Base-by-base conservation (phyloP, 2,329 filamentous ascomycete species). In the Didymellaceae sp. region DNA sequence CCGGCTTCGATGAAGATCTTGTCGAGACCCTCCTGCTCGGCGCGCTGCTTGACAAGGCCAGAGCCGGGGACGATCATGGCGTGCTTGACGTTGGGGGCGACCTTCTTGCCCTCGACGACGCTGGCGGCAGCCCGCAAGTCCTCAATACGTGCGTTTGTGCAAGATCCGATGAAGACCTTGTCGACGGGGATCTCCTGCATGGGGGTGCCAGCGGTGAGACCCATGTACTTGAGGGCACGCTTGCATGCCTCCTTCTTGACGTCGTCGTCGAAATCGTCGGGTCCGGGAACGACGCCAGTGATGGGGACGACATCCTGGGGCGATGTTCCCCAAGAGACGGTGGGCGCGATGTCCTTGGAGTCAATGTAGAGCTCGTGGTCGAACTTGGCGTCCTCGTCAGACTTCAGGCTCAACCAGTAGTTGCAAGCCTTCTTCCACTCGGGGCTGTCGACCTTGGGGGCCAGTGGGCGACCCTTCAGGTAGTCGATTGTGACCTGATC, bases 121-220 rank as follows among this genome's bases (percentile, higher is more conserved):
- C 86, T 82, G 31, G 94, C 91, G 8, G 93, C 94, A 22, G 89
- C 89, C 31, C 93, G 86, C 59, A 99, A 80, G 80, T 99, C 94
- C 77, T 97, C 94, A 58, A 99, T 97, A 68, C 94, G 86, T 11
- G 93, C 90, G 74, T 99, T 99, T 28, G 94, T 99, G 83, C 94
- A 99, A 9, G 91, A 96, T 35, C 94, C 94, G 64, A 97, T 97
- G 73, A 97, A 99, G 60, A 97, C 86, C 81, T 97, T 97, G 82
- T 99, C 94, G 45, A 97, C 77, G 21, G 81, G 76, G 59, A 99
- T 87, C n/a, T 97, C 91, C 72, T 96, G 85, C 87, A 99, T 94
- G 7, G 84, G 88, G 0, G 89, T 96, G 47, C 91, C 91, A 18
- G 93, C 80, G 5, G 82, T 88, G 45, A 99, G 82, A 26, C 94